Conservation (phyloP, 2,329 filamentous ascomycete species). For the Thielaviopsis euricoi region DNA sequence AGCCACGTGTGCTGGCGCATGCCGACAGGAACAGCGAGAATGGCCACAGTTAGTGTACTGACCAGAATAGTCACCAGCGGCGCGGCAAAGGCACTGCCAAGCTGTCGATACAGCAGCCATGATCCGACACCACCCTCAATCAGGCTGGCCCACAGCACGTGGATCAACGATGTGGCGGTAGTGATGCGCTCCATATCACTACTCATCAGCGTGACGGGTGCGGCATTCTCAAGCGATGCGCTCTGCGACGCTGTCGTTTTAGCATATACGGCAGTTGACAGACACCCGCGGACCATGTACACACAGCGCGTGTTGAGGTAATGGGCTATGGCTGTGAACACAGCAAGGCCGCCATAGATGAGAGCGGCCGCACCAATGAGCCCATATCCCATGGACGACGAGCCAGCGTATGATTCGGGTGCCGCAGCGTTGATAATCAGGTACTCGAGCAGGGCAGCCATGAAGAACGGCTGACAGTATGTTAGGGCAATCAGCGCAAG, state of each 20-base stretch:
- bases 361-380: slow-evolving; percentile 25
- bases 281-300: slow-evolving; percentile 19
- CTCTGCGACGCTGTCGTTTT: slow-evolving; percentile 20
- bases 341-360: slow-evolving; percentile 25
- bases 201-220: slow-evolving; percentile 30
- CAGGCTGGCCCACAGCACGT: slow-evolving; percentile 25
- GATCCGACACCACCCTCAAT: slow-evolving; percentile 28
- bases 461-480: slow-evolving; percentile 28
- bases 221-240: slow-evolving; percentile 21
- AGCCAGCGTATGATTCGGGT: background rate
- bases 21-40: slow-evolving; percentile 12
- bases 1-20: slow-evolving; percentile 22
- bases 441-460: slow-evolving; percentile 22
- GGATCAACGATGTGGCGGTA: slow-evolving; percentile 19
- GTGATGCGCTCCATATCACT: slow-evolving; percentile 29
- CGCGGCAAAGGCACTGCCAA: slow-evolving; percentile 30
- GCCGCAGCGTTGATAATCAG: slow-evolving; percentile 15
- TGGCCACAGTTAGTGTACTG: slow-evolving; percentile 10
- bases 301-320: slow-evolving; percentile 22
- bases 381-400: slow-evolving; percentile 20
- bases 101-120: slow-evolving; percentile 28
- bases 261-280: slow-evolving; percentile 20
- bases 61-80: slow-evolving; percentile 27
- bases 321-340: slow-evolving; percentile 23
- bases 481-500: slow-evolving; percentile 24